A percentile compares a stretch with the other conserved stretches of the same genome.
These are phyloP conservation scores for Sambucus nigra DNA, from an alignment of 129 eudicot species.

Conservation along the genomic window DNA sequence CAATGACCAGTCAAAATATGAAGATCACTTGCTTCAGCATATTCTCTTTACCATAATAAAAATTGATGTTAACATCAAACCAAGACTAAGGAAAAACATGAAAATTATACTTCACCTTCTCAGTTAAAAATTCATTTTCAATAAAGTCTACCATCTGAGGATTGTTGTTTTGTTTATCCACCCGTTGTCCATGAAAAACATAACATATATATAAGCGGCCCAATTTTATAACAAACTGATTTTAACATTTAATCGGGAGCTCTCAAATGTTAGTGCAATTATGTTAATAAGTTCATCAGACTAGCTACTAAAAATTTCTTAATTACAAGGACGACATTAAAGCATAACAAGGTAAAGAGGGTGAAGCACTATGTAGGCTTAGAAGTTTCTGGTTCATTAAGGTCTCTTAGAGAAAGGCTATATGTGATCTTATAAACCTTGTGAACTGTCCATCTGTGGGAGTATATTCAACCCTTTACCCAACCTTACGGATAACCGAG, in stretches of 20 bases:
- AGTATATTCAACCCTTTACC: too few species aligned
- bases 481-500: too few species aligned
- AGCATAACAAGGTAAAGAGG: neutral
- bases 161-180: conserved; percentile 69
- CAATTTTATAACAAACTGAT: neutral
- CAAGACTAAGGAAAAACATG: neutral
- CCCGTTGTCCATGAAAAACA: conserved; percentile 27
- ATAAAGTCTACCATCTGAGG: conserved; percentile 70
- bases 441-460: too few species aligned
- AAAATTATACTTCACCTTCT: conserved; percentile 46
- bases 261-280: neutral
- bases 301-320: neutral
- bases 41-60: neutral
- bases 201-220: neutral
- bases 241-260: neutral
- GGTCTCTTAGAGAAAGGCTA: conserved; percentile 37
- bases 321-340: neutral
- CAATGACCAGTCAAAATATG: too few species aligned
- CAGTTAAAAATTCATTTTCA: conserved; percentile 62
- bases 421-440: neutral
- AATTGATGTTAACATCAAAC: too few species aligned
- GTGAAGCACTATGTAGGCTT: conserved; percentile 36
- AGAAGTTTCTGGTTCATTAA: conserved; percentile 68
- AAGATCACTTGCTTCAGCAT: neutral
- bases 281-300: neutral